Conservation (phyloP, 139 green algal genomes). For the Haematococcus lacustris region DNA sequence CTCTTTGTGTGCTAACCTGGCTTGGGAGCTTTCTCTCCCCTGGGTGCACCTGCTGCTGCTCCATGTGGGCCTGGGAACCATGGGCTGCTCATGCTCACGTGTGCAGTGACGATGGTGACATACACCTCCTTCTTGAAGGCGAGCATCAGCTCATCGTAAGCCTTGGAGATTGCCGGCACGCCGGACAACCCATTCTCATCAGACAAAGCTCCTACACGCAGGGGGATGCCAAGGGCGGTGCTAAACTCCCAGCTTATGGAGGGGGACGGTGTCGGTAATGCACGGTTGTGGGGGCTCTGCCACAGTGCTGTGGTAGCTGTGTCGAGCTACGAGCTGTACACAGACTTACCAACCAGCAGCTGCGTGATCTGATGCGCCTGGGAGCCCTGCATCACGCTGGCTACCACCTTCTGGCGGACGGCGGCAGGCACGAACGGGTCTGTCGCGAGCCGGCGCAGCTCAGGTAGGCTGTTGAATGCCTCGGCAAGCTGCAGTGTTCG, state of each 20-base stretch:
- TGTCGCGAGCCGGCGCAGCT: conserved; percentile 38
- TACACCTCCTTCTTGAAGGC: conserved; percentile 56
- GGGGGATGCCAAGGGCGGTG: too few species aligned
- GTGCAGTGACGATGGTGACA: conserved; percentile 49
- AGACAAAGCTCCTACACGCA: conserved; percentile 29
- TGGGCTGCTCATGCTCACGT: too few species aligned
- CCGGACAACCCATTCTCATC: conserved; percentile 50
- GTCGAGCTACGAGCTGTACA: too few species aligned
- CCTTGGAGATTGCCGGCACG: conserved; percentile 23
- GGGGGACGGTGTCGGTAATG: too few species aligned
- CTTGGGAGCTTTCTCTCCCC: too few species aligned
- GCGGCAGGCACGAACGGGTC: conserved; percentile 41
- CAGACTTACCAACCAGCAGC: conserved; percentile 33
- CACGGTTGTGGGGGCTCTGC: too few species aligned
- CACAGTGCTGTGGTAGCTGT: too few species aligned
- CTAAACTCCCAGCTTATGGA: too few species aligned
- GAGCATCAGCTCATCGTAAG: conserved; percentile 51
- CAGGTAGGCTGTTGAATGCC: conserved; percentile 3
- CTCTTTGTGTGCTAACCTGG: too few species aligned
- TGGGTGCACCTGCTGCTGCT: too few species aligned
- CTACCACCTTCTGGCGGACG: conserved; percentile 36
- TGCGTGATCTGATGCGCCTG: conserved; percentile 40
- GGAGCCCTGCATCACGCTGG: conserved; percentile 31
- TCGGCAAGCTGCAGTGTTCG: not conserved
- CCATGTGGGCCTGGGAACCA: too few species aligned